Base-by-base conservation (phyloP, 768 basidiomycete species). In the Podaxis rugospora region DNA sequence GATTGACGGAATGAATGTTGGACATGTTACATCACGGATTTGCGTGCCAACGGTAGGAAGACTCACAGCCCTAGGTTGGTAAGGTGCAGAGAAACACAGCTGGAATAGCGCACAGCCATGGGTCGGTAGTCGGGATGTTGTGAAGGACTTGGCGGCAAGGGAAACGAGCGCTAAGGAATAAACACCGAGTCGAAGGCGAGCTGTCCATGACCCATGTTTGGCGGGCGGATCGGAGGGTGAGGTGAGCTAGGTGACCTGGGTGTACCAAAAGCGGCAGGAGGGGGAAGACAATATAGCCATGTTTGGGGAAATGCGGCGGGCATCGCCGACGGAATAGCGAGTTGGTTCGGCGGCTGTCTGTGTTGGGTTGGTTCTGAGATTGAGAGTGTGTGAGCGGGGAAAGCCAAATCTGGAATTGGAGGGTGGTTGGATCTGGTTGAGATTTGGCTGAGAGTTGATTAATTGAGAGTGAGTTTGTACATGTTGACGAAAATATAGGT, bases 401-500 rank as follows among this genome's bases (percentile, higher is more conserved):
- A 53, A 36, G 23, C 52, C 52, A 53, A 53, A 59, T 59, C 58
- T 59, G 58, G 57, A 32, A 51, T 28, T 32, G 28, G 28, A 32
- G 28, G 52, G 52, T 36, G n/a, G 36, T 28, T 39, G 32, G 58
- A 59, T 59, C 58, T 59, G 58, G 57, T 11, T 10, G 35, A 57
- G 56, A 57, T 49, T 57, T n/a, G 55, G 37, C 23, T 28, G 47
- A 61, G 68, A 66, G 65, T 64, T 65, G 68, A 69, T 69, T 65
- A 66, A 65, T 66, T 65, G 67, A 58, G 62, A 25, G 51, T 42
- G 64, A 62, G 67, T 68, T 67, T 64, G 62, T 57, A 65, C 57
- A 56, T 55, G 58, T 66, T 67, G 67, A 66, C 67, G 66, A 67
- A 69, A 66, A 68, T 64, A 62, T 61, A 25, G 57, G 21, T 27